These are phyloP conservation scores for Omphalotus olearius DNA, from an alignment of 1,284 basidiomycete species.

Conservation along the genomic window DNA sequence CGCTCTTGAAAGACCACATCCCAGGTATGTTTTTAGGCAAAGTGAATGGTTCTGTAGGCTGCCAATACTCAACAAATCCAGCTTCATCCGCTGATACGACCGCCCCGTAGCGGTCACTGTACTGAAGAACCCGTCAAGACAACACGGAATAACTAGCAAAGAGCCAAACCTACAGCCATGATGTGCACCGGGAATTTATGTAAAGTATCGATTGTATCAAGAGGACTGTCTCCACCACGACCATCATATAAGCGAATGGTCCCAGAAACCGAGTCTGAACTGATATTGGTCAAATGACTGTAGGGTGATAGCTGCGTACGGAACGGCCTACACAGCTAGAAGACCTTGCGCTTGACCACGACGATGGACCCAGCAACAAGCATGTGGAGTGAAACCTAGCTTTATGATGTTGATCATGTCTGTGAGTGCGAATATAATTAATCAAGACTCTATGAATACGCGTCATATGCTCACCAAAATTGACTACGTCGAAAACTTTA, in stretches of 20 bases:
- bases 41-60: constrained; percentile 82
- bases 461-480: constrained; percentile 73
- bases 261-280: constrained; percentile 76
- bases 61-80: constrained; percentile 98
- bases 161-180: constrained; percentile 66
- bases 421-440: constrained; percentile 29
- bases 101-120: constrained; percentile 85
- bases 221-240: constrained; percentile 75
- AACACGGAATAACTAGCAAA: neutral
- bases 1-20: constrained; percentile 88
- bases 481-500: constrained; percentile 96
- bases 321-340: constrained; percentile 72
- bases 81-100: constrained; percentile 93
- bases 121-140: constrained; percentile 43
- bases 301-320: constrained; percentile 15
- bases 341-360: constrained; percentile 85
- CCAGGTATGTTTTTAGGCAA: constrained; percentile 75
- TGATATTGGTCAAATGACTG: constrained; percentile 26
- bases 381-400: constrained; percentile 77
- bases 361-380: constrained; percentile 92
- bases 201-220: constrained; percentile 72
- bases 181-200: constrained; percentile 89
- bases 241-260: constrained; percentile 90
- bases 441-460: neutral
- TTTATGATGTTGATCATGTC: constrained; percentile 99